Evolutionary conservation across 345 rosid species (phyloP), one percentile per base, ranked within the genome.

Genomic region (Nephelium lappaceum): DNA sequence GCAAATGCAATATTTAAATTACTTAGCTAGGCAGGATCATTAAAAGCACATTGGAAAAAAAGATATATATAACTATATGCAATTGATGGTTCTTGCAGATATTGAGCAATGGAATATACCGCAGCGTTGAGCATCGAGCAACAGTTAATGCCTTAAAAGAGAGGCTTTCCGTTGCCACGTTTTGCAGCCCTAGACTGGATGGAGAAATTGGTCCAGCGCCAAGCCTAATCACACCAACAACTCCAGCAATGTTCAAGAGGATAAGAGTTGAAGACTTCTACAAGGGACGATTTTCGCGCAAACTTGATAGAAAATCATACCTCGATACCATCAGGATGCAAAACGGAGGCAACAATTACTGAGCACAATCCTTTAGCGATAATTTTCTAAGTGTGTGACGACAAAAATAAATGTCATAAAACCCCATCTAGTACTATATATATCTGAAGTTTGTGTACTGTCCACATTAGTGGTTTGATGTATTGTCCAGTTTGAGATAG

Each of bases 151-250:
- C 77, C 0, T 9, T 45, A 8, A 78, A 67, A 25, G 80, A 77
- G 66, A 84, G 86, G 63, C 71, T 84, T 15, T 84, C 84, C 9
- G 25, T 84, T 63, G 87, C 76, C 7, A 49, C 84, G 41, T 81
- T 81, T 47, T 62, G 67, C 49, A 19, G 65, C 47, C 77, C 80
- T 0, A 72, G 68, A 23, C 19, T 42, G 24, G 77, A 71, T 4
- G 77, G 71, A 6, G 72, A 77, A 27, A 10, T 81, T 2, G 69
- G 80, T 5, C 83, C 80, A 8, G 77, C 73, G 1, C 36, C 53
- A 4, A 76, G 83, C 67, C 43, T 80, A 18, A 27, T 80, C 15
- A 62, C 72, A 0, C 41, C 53, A 6, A 42, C 64, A 24, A 62
- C 76, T 31, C 86, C 82, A 11, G 67, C 86, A 39, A 8, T 65